A percentile compares a stretch with the other conserved stretches of the same genome.
These are phyloP conservation scores for Lepiota brunneoincarnata DNA, from an alignment of 768 basidiomycete genomes.

Conservation along the genomic window DNA sequence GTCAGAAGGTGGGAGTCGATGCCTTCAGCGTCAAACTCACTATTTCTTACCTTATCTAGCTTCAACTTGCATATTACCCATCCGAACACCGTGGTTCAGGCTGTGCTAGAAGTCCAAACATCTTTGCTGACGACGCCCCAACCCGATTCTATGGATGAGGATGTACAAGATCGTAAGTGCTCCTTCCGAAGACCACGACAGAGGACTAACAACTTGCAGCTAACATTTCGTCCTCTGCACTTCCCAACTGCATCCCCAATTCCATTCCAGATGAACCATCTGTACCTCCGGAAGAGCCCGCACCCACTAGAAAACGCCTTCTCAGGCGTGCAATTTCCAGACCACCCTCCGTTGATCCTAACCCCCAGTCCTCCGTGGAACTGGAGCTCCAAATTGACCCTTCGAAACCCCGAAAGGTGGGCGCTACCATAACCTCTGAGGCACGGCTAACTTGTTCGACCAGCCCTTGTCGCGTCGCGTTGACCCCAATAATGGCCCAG, in stretches of 20 bases:
- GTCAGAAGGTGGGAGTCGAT: conserved; percentile 42
- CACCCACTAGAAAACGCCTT: conserved; percentile 22
- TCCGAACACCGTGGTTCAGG: conserved; percentile 49
- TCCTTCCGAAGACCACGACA: neutral
- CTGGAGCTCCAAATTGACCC: conserved; percentile 11
- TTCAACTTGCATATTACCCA: conserved; percentile 43
- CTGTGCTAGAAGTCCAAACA: conserved; percentile 38
- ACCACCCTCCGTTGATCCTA: conserved; percentile 37
- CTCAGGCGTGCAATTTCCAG: conserved; percentile 38
- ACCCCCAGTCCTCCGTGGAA: neutral
- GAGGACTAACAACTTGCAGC: conserved; percentile 1
- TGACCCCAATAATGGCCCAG: conserved; percentile 20
- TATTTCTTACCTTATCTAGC: neutral
- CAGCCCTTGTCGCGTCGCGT: conserved; percentile 37
- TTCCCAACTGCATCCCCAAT: conserved; percentile 52
- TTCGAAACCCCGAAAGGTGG: conserved; percentile 11
- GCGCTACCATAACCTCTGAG: neutral
- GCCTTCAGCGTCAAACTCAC: neutral
- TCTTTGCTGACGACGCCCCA: conserved; percentile 23
- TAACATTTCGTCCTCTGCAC: conserved; percentile 28
- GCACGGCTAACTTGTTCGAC: neutral
- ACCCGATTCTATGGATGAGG: conserved; percentile 15
- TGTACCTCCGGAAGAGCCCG: conserved; percentile 25
- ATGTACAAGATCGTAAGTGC: conserved; percentile 7
- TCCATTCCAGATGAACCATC: conserved; percentile 52